These are phyloP conservation scores for Lavandula angustifolia DNA, from an alignment of 257 asterid species.

Conservation along the genomic window DNA sequence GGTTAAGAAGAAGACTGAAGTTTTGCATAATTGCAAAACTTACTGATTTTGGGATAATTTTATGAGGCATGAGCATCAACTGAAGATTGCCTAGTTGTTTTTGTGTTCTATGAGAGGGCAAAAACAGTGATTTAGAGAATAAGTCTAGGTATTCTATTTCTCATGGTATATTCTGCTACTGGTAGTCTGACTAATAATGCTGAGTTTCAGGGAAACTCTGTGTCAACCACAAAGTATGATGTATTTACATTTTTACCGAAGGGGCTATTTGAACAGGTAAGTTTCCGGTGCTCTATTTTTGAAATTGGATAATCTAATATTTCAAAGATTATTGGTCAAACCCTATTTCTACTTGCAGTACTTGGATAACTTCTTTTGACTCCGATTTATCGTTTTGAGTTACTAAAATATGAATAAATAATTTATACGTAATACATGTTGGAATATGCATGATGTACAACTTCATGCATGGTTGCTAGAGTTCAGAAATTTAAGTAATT, in stretches of 20 bases:
- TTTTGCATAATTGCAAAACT: not conserved
- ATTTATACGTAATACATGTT: not conserved
- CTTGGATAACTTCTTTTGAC: not conserved
- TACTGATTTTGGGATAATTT: not conserved
- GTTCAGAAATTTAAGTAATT: not conserved
- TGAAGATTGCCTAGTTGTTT: constrained; percentile 9
- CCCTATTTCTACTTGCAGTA: not conserved
- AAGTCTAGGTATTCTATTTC: not conserved
- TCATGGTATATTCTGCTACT: not conserved
- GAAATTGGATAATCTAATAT: not conserved
- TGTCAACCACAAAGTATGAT: constrained; percentile 94
- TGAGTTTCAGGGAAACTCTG: constrained; percentile 79
- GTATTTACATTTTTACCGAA: constrained; percentile 84
- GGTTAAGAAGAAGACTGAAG: not conserved
- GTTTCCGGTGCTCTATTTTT: constrained; percentile 28
- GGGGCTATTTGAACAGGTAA: constrained; percentile 98
- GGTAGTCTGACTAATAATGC: constrained; percentile 23
- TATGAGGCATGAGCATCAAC: not conserved
- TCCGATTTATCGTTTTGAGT: constrained; percentile 4
- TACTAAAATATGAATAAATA: not conserved
- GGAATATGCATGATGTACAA: constrained; percentile 8
- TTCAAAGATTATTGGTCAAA: constrained; percentile 2
- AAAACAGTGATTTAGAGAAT: not conserved
- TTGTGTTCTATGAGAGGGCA: not conserved
- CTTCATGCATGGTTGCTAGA: not conserved